phyloP scores from a whole-genome alignment of 1,284 basidiomycete species.

The Austroboletus olivaceoglutinosus region DNA sequence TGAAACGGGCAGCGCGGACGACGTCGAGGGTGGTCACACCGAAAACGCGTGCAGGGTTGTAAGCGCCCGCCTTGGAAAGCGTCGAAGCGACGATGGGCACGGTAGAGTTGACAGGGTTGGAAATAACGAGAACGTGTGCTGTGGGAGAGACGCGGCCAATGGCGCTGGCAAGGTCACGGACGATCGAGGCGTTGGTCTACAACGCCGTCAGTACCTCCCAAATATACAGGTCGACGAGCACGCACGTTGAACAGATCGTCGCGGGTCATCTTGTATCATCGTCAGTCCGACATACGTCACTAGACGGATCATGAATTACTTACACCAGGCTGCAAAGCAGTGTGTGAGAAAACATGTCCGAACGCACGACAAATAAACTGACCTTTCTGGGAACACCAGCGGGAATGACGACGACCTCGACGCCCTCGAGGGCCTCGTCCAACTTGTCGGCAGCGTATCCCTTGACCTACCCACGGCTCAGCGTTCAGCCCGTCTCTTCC shows the following conservation, averaged over 20 bases:
- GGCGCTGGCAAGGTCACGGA: conserved; percentile 91
- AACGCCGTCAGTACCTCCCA: neutral
- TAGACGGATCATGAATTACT: conserved; percentile 36
- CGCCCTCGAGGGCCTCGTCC: conserved; percentile 82
- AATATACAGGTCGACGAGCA: conserved; percentile 9
- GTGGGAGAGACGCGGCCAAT: conserved; percentile 86
- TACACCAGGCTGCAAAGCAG: conserved; percentile 61
- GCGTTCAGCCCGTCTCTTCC: neutral
- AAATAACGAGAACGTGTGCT: conserved; percentile 94
- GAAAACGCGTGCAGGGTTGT: conserved; percentile 76
- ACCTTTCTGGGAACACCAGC: conserved; percentile 97
- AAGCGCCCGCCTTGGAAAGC: conserved; percentile 91
- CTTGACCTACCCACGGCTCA: conserved; percentile 52
- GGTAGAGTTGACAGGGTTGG: conserved; percentile 94
- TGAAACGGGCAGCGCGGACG: conserved; percentile 92
- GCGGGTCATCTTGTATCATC: conserved; percentile 77
- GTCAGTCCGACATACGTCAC: conserved; percentile 19
- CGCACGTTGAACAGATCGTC: conserved; percentile 98
- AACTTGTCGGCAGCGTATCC: conserved; percentile 85
- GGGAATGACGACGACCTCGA: conserved; percentile 93
- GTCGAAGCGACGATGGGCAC: conserved; percentile 96
- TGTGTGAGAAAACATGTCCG: conserved; percentile 26
- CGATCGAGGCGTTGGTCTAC: conserved; percentile 92
- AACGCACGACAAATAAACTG: conserved; percentile 23
- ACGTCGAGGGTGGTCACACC: conserved; percentile 98